Percentiles rank a stretch among this genome's conserved stretches.
These are phyloP conservation scores for Myxozyma neglecta DNA, from an alignment of 805 yeast species.

Conservation along the genomic window DNA sequence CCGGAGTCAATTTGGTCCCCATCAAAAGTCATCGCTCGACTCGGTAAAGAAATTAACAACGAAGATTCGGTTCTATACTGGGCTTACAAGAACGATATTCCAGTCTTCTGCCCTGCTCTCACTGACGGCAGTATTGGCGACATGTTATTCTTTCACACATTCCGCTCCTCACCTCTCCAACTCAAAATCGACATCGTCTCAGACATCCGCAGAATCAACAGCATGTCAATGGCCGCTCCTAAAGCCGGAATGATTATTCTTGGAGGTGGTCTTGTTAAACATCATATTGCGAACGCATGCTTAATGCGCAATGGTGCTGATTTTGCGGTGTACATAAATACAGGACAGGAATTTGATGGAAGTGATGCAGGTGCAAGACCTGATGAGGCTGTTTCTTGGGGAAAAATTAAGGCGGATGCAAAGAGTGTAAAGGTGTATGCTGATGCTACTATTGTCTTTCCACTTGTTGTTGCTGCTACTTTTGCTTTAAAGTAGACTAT, in stretches of 20 bases:
- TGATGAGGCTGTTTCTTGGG: conserved; percentile 99
- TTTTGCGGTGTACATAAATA: conserved; percentile 92
- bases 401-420: conserved; percentile 95
- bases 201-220: conserved; percentile 87
- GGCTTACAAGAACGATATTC: conserved; percentile 96
- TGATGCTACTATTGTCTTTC: conserved; percentile 92
- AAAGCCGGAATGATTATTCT: conserved; percentile 93
- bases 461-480: conserved; percentile 95
- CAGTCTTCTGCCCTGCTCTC: conserved; percentile 94
- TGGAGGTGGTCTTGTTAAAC: conserved; percentile 96
- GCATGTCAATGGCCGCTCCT: conserved; percentile 92
- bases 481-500: conserved; percentile 53
- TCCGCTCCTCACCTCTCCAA: conserved; percentile 88
- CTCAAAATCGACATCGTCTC: conserved; percentile 88
- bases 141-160: conserved; percentile 97
- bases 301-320: conserved; percentile 99
- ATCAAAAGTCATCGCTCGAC: conserved; percentile 82
- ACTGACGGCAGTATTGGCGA: conserved; percentile 99
- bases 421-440: conserved; percentile 88
- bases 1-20: conserved; percentile 87
- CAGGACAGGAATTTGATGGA: conserved; percentile 98
- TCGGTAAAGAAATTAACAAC: conserved; percentile 93
- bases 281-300: conserved; percentile 97
- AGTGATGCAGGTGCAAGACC: conserved; percentile 99
- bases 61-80: conserved; percentile 92